Conservation (phyloP, 768 basidiomycete species). For the Boletales sp. region DNA sequence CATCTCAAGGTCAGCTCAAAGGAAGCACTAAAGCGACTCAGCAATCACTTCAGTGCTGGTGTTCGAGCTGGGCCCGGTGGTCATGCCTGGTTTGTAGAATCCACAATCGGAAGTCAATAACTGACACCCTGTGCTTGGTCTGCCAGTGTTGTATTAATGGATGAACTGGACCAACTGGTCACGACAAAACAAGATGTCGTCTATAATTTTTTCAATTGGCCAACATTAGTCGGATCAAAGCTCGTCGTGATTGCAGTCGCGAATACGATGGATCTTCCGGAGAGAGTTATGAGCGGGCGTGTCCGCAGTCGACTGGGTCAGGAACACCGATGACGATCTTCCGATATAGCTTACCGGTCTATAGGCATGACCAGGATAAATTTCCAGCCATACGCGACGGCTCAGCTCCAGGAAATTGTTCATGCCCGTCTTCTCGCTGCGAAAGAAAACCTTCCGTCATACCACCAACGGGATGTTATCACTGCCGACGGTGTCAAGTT, state of each 20-base stretch:
- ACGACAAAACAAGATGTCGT: slow-evolving; percentile 97
- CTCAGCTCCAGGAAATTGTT: slow-evolving; percentile 82
- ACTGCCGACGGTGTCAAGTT: slow-evolving; percentile 74
- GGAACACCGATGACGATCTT: slow-evolving; percentile 13
- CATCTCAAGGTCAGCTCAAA: slow-evolving; percentile 69
- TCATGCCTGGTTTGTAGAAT: slow-evolving; percentile 74
- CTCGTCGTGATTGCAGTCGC: slow-evolving; percentile 95
- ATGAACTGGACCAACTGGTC: slow-evolving; percentile 95
- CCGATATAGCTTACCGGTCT: neutral
- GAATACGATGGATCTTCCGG: slow-evolving; percentile 97
- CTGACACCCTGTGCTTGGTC: slow-evolving; percentile 4
- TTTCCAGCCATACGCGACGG: slow-evolving; percentile 82
- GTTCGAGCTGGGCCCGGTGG: slow-evolving; percentile 68
- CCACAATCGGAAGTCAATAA: neutral
- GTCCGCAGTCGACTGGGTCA: slow-evolving; percentile 88
- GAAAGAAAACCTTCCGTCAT: slow-evolving; percentile 43
- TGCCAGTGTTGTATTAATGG: slow-evolving; percentile 90
- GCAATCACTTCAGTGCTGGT: slow-evolving; percentile 69
- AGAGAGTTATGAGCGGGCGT: slow-evolving; percentile 87
- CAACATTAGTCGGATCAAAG: slow-evolving; percentile 81
- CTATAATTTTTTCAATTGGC: slow-evolving; percentile 99
- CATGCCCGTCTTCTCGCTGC: slow-evolving; percentile 70
- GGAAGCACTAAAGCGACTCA: slow-evolving; percentile 77
- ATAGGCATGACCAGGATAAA: slow-evolving; percentile 88
- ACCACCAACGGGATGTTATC: slow-evolving; percentile 51